Evolutionary conservation across 257 asterid genomes (phyloP).

Genomic region (Fraxinus cuspidata): DNA sequence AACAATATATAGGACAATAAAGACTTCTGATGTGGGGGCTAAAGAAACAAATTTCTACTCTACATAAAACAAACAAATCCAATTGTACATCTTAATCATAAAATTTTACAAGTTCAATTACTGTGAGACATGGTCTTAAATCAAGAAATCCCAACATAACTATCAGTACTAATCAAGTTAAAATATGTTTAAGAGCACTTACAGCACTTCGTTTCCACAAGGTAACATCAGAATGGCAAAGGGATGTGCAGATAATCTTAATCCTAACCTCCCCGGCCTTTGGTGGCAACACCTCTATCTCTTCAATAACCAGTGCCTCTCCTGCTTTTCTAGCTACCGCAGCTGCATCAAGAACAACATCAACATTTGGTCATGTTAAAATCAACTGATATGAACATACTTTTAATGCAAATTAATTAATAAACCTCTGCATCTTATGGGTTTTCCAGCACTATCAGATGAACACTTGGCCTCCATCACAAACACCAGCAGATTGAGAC

Average conservation of each 20-base stretch:
- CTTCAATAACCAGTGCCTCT: constrained; percentile 46
- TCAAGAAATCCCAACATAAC: not conserved
- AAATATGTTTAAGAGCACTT: constrained; percentile 11
- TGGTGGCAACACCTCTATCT: constrained; percentile 50
- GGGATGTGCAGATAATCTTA: constrained; percentile 51
- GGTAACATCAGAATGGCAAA: constrained; percentile 49
- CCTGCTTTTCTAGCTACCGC: constrained; percentile 52
- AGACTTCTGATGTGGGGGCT: too few relatives aligned
- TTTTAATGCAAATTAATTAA: not conserved
- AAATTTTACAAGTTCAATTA: too few relatives aligned
- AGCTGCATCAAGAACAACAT: constrained; percentile 29
- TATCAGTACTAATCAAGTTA: not conserved
- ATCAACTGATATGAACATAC: not conserved
- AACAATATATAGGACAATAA: too few relatives aligned
- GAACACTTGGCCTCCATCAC: too few relatives aligned
- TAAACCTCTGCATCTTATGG: constrained; percentile 52
- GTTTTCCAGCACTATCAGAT: constrained; percentile 35
- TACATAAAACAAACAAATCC: too few relatives aligned
- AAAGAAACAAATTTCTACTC: too few relatives aligned
- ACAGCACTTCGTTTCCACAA: constrained; percentile 38
- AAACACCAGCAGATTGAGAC: too few relatives aligned
- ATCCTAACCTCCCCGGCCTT: constrained; percentile 51
- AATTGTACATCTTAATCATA: too few relatives aligned
- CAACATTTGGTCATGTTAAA: not conserved
- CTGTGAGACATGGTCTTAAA: not conserved